Conservation (phyloP, 1,284 basidiomycete species). For the Naganishia sp. region DNA sequence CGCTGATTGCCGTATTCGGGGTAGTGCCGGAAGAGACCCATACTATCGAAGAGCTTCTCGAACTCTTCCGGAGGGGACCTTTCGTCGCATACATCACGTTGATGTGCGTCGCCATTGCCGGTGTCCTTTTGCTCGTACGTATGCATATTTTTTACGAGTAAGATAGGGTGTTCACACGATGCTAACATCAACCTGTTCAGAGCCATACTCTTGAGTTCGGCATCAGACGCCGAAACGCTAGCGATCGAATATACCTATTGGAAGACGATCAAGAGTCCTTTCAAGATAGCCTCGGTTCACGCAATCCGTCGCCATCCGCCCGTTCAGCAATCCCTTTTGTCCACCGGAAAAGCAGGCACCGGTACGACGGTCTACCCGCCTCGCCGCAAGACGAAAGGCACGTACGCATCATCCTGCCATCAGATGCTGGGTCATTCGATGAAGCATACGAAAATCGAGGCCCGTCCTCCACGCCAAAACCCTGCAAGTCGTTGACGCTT, state of each 20-base stretch:
- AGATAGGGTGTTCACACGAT: too few species aligned
- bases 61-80: constrained; percentile 72
- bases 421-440: constrained; percentile 20
- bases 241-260: constrained; percentile 3
- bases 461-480: constrained; percentile 26
- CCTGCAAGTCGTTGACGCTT: constrained; percentile 53
- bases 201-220: constrained; percentile 39
- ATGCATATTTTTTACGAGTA: too few species aligned
- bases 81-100: constrained; percentile 81
- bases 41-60: constrained; percentile 80
- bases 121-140: constrained; percentile 64
- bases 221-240: constrained; percentile 32
- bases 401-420: constrained; percentile 13
- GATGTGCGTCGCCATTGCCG: constrained; percentile 65
- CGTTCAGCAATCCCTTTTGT: constrained; percentile 16
- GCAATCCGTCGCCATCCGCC: constrained; percentile 14
- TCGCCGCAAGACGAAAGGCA: constrained; percentile 1
- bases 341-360: neutral
- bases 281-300: constrained; percentile 11
- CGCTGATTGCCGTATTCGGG: constrained; percentile 87
- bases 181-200: constrained; percentile 1
- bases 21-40: constrained; percentile 90
- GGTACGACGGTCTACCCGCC: neutral
- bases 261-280: constrained; percentile 11
- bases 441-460: constrained; percentile 35